Percentiles rank a stretch among this genome's conserved stretches.
Evolutionary conservation across 2,329 filamentous ascomycete species (phyloP).

Genomic region (Dactylellina sp.): DNA sequence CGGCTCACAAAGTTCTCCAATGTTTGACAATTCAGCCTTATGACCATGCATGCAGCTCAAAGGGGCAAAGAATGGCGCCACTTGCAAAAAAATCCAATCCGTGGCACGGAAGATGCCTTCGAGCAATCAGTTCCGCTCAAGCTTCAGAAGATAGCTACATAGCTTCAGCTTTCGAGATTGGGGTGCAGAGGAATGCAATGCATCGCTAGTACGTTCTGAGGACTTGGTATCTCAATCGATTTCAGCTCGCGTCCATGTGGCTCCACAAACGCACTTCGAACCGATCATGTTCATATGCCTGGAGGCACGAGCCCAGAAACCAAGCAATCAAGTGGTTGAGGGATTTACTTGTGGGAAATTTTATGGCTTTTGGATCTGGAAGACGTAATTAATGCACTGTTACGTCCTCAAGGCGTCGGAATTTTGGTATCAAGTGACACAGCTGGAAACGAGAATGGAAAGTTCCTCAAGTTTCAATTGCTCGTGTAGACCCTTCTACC

Average conservation of each 20-base stretch:
- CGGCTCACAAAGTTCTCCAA: background rate
- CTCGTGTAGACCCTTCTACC: slow-evolving; percentile 9
- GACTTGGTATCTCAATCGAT: background rate
- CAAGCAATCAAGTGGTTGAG: background rate
- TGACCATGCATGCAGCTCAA: slow-evolving; percentile 39
- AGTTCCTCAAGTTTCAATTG: background rate
- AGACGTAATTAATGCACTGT: slow-evolving; percentile 5
- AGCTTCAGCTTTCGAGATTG: background rate
- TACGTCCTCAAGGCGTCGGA: slow-evolving; percentile 22
- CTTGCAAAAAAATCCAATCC: slow-evolving; percentile 13
- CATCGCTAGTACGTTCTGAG: slow-evolving; percentile 28
- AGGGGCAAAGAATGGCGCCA: slow-evolving; percentile 34
- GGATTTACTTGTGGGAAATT: background rate
- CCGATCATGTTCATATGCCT: background rate
- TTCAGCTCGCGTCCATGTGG: background rate
- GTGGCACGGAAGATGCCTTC: slow-evolving; percentile 25
- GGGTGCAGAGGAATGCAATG: slow-evolving; percentile 3
- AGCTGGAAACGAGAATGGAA: slow-evolving; percentile 6
- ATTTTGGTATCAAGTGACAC: slow-evolving; percentile 8
- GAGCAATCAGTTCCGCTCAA: slow-evolving; percentile 18
- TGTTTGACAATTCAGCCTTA: slow-evolving; percentile 56
- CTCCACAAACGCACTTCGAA: slow-evolving; percentile 20
- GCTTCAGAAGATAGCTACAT: slow-evolving; percentile 18
- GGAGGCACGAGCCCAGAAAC: slow-evolving; percentile 1
- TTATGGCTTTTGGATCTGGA: too few species aligned